Conservation (phyloP, 352 stramenopile genomes). For the Pythium sukuiense region DNA sequence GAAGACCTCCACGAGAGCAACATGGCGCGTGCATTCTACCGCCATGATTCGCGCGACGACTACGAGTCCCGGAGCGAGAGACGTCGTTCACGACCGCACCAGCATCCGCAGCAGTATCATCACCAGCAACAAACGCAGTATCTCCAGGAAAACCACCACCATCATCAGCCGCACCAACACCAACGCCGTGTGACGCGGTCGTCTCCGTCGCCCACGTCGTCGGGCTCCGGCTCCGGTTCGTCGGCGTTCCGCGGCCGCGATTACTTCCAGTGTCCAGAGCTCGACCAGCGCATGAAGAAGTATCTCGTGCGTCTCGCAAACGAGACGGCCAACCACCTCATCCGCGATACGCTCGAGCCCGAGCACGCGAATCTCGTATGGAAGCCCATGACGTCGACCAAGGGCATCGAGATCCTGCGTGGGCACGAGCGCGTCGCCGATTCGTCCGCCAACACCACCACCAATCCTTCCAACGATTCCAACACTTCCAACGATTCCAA, state of each 20-base stretch:
- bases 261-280: constrained; percentile 56
- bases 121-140: background rate
- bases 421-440: constrained; percentile 36
- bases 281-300: constrained; percentile 75
- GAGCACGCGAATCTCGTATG: constrained; percentile 52
- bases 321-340: constrained; percentile 80
- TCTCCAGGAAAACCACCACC: constrained; percentile 3
- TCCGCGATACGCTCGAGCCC: constrained; percentile 62
- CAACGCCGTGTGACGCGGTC: background rate
- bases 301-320: constrained; percentile 78
- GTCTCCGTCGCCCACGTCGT: background rate
- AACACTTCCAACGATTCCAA: background rate
- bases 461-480: constrained; percentile 15
- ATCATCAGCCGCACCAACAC: background rate
- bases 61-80: background rate
- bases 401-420: constrained; percentile 60
- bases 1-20: background rate
- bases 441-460: too few relatives aligned
- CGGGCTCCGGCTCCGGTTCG: constrained; percentile 1
- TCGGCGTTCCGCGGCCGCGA: constrained; percentile 35
- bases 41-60: background rate
- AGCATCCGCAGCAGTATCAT: background rate
- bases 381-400: constrained; percentile 43
- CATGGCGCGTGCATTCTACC: constrained; percentile 3
- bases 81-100: background rate